Evolutionary conservation across 257 asterid species (phyloP).

Genomic region (Petunia secreta): DNA sequence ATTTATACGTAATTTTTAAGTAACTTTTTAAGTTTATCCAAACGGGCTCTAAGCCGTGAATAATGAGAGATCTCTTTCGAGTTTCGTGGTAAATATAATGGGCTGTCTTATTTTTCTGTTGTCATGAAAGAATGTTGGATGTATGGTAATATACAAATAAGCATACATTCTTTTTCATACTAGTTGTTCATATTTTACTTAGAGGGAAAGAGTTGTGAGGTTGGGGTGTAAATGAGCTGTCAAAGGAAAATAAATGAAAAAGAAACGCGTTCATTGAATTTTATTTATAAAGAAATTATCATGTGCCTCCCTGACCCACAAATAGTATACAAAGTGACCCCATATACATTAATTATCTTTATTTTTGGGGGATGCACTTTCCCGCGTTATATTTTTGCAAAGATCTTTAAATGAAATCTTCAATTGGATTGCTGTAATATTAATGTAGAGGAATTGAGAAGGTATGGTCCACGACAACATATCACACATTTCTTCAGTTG

Average conservation of each 20-base stretch:
- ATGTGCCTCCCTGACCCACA: slow-evolving; percentile 6
- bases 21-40: too few species aligned
- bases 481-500: slow-evolving; percentile 25
- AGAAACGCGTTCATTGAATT: slow-evolving; percentile 5
- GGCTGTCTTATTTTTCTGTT: too few species aligned
- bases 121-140: too few species aligned
- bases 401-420: slow-evolving; percentile 19
- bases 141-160: too few species aligned
- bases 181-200: neutral
- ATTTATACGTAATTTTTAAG: too few species aligned
- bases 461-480: slow-evolving; percentile 24
- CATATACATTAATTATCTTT: neutral
- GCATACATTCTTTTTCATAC: neutral
- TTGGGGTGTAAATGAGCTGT: neutral
- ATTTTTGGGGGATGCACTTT: neutral
- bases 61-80: too few species aligned
- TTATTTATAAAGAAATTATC: neutral
- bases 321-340: slow-evolving; percentile 14
- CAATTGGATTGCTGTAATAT: neutral
- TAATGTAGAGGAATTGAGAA: slow-evolving; percentile 14
- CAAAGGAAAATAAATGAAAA: neutral
- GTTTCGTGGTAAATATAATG: too few species aligned
- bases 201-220: slow-evolving; percentile 6
- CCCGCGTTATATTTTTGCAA: slow-evolving; percentile 17
- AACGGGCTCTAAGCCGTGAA: too few species aligned